Base-by-base conservation (phyloP, 2,329 filamentous ascomycete genomes). In the Plectosphaerella plurivora region DNA sequence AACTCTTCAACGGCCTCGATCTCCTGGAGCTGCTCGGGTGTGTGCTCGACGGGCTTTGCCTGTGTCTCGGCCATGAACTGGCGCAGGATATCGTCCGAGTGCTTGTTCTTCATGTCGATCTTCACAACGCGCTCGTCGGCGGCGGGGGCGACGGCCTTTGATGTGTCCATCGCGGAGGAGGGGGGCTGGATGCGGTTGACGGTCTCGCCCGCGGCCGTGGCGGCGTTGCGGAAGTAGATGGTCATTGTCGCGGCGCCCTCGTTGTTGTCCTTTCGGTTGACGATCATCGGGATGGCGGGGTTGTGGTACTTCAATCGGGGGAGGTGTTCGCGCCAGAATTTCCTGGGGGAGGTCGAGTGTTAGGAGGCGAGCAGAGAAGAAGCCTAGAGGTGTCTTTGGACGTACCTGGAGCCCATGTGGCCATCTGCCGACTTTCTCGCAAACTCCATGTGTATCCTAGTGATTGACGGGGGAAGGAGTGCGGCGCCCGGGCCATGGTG, bases 251-350 rank as follows among this genome's bases (percentile, higher is more conserved):
- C 82, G 7, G 80, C 73, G 20, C 75, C 75, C 5, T 74, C 68
- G 59, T 83, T 76, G 45, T 85, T 72, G 37, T 68, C 62, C 57
- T 81, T 85, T 54, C 89, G 87, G 68, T 87, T 86, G 62, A 96
- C 83, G 54, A 89, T 85, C 81, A 97, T 95, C 44, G 87, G 83
- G 45, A 97, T 70, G 12, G 84, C 74, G 1, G 94, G 94, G 69
- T 99, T 99, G 78, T 96, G 88, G 75, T 86, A 99, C 78, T 99
- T 97, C 60, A 99, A 78, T 53, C 90, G 84, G 20, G 90, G 89
- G 47, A 97, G 84, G 66, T 85, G 87, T 55, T 86, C 77, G 58
- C 82, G 84, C 89, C 91, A 96, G 80, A 99, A 97, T 74, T 90
- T 90, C 64, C 92, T 96, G 59, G 20, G n/a, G 11, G 22, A 18